Percentiles rank a stretch among this genome's conserved stretches.
Evolutionary conservation across 129 eudicot genomes (phyloP).

Genomic region (Flaveria ramosissima): DNA sequence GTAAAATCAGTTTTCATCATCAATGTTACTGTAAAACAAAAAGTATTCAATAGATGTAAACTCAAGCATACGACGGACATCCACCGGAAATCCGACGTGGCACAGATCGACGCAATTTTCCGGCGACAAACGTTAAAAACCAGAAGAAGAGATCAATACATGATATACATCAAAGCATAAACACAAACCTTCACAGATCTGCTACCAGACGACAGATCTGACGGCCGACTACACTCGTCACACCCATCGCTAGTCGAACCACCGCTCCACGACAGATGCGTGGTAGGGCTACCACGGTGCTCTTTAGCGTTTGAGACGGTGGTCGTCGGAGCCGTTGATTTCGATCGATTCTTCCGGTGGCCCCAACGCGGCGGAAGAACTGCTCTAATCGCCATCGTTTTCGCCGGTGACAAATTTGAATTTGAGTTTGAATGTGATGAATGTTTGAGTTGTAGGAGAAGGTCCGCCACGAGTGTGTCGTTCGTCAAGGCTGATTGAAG

Average conservation of each 20-base stretch:
- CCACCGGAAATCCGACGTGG: too few relatives aligned
- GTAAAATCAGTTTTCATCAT: too few relatives aligned
- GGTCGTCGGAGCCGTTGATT: slow-evolving; percentile 23
- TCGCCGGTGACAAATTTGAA: not conserved
- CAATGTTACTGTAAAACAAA: too few relatives aligned
- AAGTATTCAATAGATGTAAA: too few relatives aligned
- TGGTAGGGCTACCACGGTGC: slow-evolving; percentile 61
- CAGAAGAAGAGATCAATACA: not conserved
- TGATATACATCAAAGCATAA: not conserved
- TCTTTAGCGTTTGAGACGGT: slow-evolving; percentile 12
- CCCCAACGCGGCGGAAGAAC: slow-evolving; percentile 48
- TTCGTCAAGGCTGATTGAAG: slow-evolving; percentile 38
- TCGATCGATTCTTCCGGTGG: slow-evolving; percentile 51
- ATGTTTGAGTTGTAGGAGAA: slow-evolving; percentile 45
- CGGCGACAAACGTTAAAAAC: not conserved
- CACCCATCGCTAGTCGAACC: slow-evolving; percentile 48
- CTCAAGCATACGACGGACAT: too few relatives aligned
- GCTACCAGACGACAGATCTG: slow-evolving; percentile 45
- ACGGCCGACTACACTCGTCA: slow-evolving; percentile 41
- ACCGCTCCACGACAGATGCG: slow-evolving; percentile 69
- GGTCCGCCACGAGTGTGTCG: slow-evolving; percentile 48
- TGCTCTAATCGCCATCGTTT: not conserved
- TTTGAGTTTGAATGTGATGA: slow-evolving; percentile 24
- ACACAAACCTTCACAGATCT: slow-evolving; percentile 65
- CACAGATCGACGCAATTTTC: not conserved